Evolutionary conservation across 2,329 filamentous ascomycete genomes (phyloP), one percentile per base, ranked within the genome.

Genomic region (Verticillium isaacii): DNA sequence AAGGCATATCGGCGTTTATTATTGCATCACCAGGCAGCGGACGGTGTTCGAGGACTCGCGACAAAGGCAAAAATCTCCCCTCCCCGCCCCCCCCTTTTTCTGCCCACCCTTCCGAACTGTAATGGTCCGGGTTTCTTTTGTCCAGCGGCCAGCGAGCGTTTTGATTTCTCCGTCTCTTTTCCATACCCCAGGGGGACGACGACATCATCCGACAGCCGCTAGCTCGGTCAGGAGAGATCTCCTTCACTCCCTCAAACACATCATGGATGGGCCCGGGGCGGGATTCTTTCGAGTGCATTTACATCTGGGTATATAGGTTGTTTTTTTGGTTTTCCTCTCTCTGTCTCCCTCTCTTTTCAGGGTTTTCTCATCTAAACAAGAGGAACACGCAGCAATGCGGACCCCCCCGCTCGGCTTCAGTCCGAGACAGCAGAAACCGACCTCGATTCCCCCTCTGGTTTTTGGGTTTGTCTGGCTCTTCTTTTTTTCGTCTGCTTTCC

Each of bases 341-440:
- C 70, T 63, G 69, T 70, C 73, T 70, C 63, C 23, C 23, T 65
- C 59, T 64, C 63, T 62, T 63, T 64, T 64, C 67, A 65, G 65
- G 67, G 66, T 70, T 70, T 68, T 66, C 63, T 62, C 63, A 69
- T 71, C 70, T 73, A 81, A 78, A 80, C 75, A 84, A 85, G 82
- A 85, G 78, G 78, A 83, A 82, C 71, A 82, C 79, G 84, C 84
- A 87, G 84, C 84, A 85, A 87, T 87, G 84, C 84, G 84, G 77
- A 75, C 75, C 66, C 63, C 74, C 69, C 62, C 57, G 71, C 74
- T 76, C 80, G 78, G 80, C 79, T 76, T 69, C 67, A 75, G 75
- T 72, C 76, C 78, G 78, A 81, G 78, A 79, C 78, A 74, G 74
- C 73, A 77, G 75, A 73, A 71, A 71, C 70, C 67, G 67, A 73